Percentiles rank a stretch among this genome's conserved stretches.
Conservation (phyloP, 1,284 basidiomycete genomes). For the Tetrapyrgos nigripes region DNA sequence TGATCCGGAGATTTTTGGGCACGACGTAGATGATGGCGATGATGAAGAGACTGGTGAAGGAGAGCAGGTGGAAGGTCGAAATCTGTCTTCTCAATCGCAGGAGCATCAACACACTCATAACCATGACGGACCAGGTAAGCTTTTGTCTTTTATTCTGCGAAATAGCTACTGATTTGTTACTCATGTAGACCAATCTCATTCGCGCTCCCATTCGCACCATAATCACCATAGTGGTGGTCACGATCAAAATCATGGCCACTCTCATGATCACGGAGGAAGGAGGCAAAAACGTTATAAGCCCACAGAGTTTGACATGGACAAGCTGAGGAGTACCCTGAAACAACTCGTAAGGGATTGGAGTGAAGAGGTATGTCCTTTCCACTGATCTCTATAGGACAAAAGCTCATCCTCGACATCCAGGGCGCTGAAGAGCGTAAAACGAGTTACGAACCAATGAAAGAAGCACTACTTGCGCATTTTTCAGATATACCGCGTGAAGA, state of each 20-base stretch:
- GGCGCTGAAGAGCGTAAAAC: conserved; percentile 78
- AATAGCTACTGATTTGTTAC: background rate
- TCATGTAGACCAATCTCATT: conserved; percentile 6
- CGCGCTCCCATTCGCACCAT: conserved; percentile 18
- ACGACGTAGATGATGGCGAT: conserved; percentile 44
- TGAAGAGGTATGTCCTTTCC: conserved; percentile 59
- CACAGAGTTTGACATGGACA: conserved; percentile 82
- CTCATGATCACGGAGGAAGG: conserved; percentile 16
- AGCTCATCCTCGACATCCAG: conserved; percentile 40
- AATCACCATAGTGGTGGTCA: conserved; percentile 28
- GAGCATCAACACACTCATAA: background rate
- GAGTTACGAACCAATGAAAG: conserved; percentile 82
- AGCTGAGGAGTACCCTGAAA: conserved; percentile 87
- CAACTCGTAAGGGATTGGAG: conserved; percentile 95
- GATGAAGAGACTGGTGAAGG: conserved; percentile 31
- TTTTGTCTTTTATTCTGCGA: conserved; percentile 23
- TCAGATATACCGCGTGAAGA: conserved; percentile 56
- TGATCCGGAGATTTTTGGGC: conserved; percentile 77
- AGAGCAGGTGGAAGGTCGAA: background rate
- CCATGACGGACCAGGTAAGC: conserved; percentile 18
- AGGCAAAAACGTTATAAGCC: conserved; percentile 50
- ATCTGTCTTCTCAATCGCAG: background rate
- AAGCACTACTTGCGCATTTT: conserved; percentile 74
- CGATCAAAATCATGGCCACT: conserved; percentile 26
- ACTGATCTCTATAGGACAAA: background rate